Percentiles rank a stretch among this genome's conserved stretches.
These are phyloP conservation scores for Leucosporidium scottii DNA, from an alignment of 768 basidiomycete species.

Conservation along the genomic window DNA sequence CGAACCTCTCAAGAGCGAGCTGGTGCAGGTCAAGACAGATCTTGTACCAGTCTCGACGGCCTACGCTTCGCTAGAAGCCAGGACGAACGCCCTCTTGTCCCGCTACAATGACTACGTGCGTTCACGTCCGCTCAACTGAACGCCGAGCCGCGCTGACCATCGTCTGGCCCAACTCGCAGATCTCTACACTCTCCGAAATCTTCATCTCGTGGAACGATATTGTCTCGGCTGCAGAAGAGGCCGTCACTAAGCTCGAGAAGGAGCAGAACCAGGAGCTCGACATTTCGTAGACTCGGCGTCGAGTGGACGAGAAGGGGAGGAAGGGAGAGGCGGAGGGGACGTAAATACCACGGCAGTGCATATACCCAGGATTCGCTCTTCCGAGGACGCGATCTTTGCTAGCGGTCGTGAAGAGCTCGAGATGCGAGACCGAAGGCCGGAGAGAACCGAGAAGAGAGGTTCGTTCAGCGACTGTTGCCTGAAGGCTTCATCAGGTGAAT, in stretches of 20 bases:
- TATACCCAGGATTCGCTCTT: no score
- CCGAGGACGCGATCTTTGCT: no score
- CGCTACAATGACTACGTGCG: conserved; percentile 31
- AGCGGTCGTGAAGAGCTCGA: no score
- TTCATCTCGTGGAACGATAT: conserved; percentile 34
- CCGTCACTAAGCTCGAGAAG: conserved; percentile 24
- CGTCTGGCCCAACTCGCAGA: conserved; percentile 8
- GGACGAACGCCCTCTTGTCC: conserved; percentile 7
- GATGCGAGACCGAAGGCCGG: no score
- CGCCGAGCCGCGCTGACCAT: neutral
- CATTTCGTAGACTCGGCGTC: neutral
- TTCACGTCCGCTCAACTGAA: no score
- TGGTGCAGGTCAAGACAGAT: conserved; percentile 7
- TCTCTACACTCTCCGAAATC: conserved; percentile 31
- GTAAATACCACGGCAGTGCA: no score
- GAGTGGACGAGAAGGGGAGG: no score
- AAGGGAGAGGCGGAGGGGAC: no score
- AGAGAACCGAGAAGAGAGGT: no score
- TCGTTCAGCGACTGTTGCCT: no score
- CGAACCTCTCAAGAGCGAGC: conserved; percentile 9
- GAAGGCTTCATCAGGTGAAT: no score
- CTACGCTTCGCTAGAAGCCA: conserved; percentile 22
- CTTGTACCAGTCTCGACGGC: conserved; percentile 25
- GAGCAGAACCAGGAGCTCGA: conserved; percentile 3
- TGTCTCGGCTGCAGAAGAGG: conserved; percentile 22